Percentiles rank a stretch among this genome's conserved stretches.
Conservation (phyloP, 164 flowering plant genomes). For the Magnolia sinica region DNA sequence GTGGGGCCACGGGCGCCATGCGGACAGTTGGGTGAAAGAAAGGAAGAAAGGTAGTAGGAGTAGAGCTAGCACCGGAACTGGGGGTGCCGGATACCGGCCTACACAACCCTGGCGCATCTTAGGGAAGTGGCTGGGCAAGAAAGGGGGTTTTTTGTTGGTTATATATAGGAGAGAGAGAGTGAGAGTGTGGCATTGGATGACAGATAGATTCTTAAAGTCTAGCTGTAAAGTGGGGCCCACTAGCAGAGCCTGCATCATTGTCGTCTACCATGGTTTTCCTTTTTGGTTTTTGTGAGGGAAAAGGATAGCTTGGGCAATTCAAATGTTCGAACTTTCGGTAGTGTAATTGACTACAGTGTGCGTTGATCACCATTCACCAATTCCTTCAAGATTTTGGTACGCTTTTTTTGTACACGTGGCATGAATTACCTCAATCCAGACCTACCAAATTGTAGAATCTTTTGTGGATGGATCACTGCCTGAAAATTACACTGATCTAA, state of each 20-base stretch:
- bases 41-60: slow-evolving; percentile 14
- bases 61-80: neutral
- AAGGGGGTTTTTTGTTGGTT: neutral
- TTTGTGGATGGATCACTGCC: neutral
- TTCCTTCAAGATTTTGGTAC: too few species aligned
- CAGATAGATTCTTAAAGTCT: slow-evolving; percentile 26
- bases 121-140: neutral
- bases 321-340: neutral
- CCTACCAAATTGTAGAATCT: neutral
- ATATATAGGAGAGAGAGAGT: neutral
- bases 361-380: too few species aligned
- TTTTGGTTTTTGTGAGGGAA: neutral
- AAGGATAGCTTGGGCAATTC: neutral
- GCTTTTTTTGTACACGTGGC: too few species aligned
- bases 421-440: neutral
- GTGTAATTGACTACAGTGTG: neutral
- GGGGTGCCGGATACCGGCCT: neutral
- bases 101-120: slow-evolving; percentile 10
- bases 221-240: slow-evolving; percentile 21
- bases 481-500: too few species aligned
- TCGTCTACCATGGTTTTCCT: neutral
- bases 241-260: neutral
- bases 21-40: slow-evolving; percentile 11
- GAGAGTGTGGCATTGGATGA: slow-evolving; percentile 21
- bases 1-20: slow-evolving; percentile 64